Evolutionary conservation across 768 basidiomycete genomes (phyloP).

Genomic region (Tremella yokohamensis): DNA sequence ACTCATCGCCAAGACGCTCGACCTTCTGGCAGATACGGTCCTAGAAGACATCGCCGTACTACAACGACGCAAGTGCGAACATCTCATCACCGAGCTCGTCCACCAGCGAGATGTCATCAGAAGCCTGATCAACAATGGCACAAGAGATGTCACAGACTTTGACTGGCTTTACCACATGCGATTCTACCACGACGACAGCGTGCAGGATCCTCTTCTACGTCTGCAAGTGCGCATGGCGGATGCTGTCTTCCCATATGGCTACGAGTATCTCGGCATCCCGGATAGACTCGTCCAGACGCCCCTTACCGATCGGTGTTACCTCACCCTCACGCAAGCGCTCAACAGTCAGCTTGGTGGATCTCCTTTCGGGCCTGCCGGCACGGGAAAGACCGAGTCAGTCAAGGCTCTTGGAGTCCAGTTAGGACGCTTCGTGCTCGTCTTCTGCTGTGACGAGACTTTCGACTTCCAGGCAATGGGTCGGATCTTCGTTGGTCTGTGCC

Average conservation of each 20-base stretch:
- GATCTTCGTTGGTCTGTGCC: slow-evolving; percentile 96
- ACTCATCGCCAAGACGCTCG: slow-evolving; percentile 75
- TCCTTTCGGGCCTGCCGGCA: slow-evolving; percentile 97
- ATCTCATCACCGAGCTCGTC: slow-evolving; percentile 96
- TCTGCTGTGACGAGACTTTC: slow-evolving; percentile 99
- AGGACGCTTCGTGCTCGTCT: slow-evolving; percentile 98
- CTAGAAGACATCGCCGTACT: slow-evolving; percentile 80
- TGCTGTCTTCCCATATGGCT: slow-evolving; percentile 91
- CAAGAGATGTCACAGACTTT: slow-evolving; percentile 68
- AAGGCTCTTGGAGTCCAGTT: slow-evolving; percentile 97
- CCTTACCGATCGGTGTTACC: slow-evolving; percentile 91
- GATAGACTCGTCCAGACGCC: slow-evolving; percentile 98
- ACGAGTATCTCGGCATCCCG: slow-evolving; percentile 96
- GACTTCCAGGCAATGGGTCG: slow-evolving; percentile 99
- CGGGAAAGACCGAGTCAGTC: slow-evolving; percentile 99
- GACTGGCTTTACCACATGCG: slow-evolving; percentile 98
- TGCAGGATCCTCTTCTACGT: slow-evolving; percentile 74
- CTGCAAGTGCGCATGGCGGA: slow-evolving; percentile 80
- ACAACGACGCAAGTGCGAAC: slow-evolving; percentile 96
- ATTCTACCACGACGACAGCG: slow-evolving; percentile 74
- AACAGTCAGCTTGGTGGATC: slow-evolving; percentile 93
- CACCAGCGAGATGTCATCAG: slow-evolving; percentile 96
- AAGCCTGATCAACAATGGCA: slow-evolving; percentile 64
- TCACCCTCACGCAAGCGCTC: slow-evolving; percentile 92
- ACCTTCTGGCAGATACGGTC: slow-evolving; percentile 94